These are phyloP conservation scores for Fusarium pilosicola DNA, from an alignment of 2,329 filamentous ascomycete species.

Conservation along the genomic window DNA sequence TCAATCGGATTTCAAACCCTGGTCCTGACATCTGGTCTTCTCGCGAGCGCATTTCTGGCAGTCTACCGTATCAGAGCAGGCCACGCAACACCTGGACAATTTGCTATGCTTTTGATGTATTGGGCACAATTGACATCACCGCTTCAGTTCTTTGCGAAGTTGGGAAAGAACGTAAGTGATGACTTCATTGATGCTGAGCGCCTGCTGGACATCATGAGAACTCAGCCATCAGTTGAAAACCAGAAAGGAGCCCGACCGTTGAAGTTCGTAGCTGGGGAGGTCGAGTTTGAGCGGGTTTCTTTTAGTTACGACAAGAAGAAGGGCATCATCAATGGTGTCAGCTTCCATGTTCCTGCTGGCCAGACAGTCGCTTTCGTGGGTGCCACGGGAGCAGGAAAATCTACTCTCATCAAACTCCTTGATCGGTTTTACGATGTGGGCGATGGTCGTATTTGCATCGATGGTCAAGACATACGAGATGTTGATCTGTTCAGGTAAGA, in stretches of 20 bases:
- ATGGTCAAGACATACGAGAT: slow-evolving; percentile 66
- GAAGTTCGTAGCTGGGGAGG: slow-evolving; percentile 61
- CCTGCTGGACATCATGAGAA: slow-evolving; percentile 67
- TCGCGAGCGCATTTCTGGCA: slow-evolving; percentile 69
- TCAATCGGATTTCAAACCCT: slow-evolving; percentile 67
- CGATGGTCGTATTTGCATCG: slow-evolving; percentile 62
- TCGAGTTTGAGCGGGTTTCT: slow-evolving; percentile 64
- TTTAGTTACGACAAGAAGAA: slow-evolving; percentile 71
- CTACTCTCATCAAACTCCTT: slow-evolving; percentile 67
- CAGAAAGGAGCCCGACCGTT: slow-evolving; percentile 61
- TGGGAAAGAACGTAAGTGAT: slow-evolving; percentile 66
- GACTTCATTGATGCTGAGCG: slow-evolving; percentile 68
- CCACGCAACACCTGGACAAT: slow-evolving; percentile 70
- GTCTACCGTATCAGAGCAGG: slow-evolving; percentile 74
- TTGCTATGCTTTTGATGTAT: slow-evolving; percentile 77
- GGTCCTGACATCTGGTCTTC: slow-evolving; percentile 74
- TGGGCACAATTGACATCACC: slow-evolving; percentile 78
- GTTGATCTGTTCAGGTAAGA: slow-evolving; percentile 60
- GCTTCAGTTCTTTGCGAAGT: slow-evolving; percentile 72
- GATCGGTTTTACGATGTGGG: slow-evolving; percentile 69
- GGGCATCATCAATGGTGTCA: slow-evolving; percentile 64
- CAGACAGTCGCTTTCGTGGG: slow-evolving; percentile 69
- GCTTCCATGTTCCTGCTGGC: slow-evolving; percentile 61
- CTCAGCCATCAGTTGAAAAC: slow-evolving; percentile 64
- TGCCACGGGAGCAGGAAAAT: slow-evolving; percentile 68